Evolutionary conservation across 2,329 filamentous ascomycete genomes (phyloP).

Genomic region (Didymella arachidicola): DNA sequence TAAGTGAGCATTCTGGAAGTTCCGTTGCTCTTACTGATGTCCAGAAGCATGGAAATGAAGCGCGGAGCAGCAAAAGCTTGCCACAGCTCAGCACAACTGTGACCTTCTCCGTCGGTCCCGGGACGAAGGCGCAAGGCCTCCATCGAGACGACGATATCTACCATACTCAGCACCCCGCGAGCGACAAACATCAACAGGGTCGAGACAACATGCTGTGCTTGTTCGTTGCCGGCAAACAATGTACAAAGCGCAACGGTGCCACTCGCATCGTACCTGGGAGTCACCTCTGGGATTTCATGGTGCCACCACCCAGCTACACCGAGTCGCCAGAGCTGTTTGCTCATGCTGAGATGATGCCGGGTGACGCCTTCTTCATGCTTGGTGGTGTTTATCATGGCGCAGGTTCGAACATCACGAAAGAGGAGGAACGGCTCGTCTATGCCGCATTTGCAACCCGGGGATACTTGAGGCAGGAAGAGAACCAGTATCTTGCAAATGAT

Average conservation of each 20-base stretch:
- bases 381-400: constrained; percentile 48
- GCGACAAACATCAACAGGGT: constrained; percentile 23
- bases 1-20: not conserved
- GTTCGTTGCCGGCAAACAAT: constrained; percentile 47
- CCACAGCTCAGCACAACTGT: constrained; percentile 39
- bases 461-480: constrained; percentile 52
- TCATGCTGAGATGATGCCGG: constrained; percentile 44
- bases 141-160: constrained; percentile 42
- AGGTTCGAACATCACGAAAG: constrained; percentile 41
- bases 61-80: constrained; percentile 14
- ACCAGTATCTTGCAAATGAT: constrained; percentile 46
- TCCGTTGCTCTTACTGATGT: not conserved
- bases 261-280: constrained; percentile 50
- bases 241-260: constrained; percentile 47
- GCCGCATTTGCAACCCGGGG: constrained; percentile 47
- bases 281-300: constrained; percentile 46
- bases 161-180: constrained; percentile 30
- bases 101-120: constrained; percentile 35
- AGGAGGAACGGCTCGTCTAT: constrained; percentile 47
- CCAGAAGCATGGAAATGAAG: constrained; percentile 18
- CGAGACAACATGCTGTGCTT: constrained; percentile 42
- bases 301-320: constrained; percentile 28
- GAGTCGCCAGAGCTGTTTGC: constrained; percentile 25
- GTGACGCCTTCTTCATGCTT: constrained; percentile 51
- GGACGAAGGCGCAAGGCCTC: constrained; percentile 37